Conservation (phyloP, 2,329 filamentous ascomycete genomes). For the Trichoderma gracile region DNA sequence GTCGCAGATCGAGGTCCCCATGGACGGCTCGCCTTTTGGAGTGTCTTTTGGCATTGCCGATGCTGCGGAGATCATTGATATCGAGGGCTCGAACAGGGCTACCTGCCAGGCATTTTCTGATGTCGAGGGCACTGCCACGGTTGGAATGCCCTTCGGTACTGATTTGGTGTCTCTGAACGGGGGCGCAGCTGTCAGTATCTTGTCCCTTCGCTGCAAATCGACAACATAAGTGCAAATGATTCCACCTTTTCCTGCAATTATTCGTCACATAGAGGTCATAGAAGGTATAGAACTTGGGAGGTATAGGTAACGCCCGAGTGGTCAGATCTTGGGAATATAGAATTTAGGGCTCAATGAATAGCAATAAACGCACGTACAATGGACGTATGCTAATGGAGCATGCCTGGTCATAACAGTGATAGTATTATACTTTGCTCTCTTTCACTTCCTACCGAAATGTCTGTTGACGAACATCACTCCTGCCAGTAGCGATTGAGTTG, state of each 20-base stretch:
- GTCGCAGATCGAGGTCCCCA: not conserved
- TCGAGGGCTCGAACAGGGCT: not conserved
- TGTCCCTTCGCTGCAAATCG: not conserved
- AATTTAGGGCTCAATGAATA: too few relatives aligned
- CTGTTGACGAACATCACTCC: too few relatives aligned
- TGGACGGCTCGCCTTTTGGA: not conserved
- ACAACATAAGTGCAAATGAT: not conserved
- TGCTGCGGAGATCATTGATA: not conserved
- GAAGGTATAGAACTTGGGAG: not conserved
- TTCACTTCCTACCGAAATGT: too few relatives aligned
- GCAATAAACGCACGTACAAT: too few relatives aligned
- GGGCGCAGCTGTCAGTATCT: not conserved
- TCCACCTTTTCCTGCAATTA: not conserved
- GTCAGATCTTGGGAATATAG: too few relatives aligned
- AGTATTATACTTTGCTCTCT: too few relatives aligned
- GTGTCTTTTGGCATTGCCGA: not conserved
- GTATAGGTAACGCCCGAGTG: too few relatives aligned
- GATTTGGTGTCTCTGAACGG: not conserved
- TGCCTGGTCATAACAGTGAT: too few relatives aligned
- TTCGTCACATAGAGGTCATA: not conserved
- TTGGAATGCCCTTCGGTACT: not conserved
- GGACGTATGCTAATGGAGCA: too few relatives aligned
- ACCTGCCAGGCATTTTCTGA: constrained; percentile 8
- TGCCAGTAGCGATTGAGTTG: too few relatives aligned
- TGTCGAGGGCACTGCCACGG: not conserved